Base-by-base conservation (phyloP, 805 yeast genomes). In the Candida nonsorbophila region DNA sequence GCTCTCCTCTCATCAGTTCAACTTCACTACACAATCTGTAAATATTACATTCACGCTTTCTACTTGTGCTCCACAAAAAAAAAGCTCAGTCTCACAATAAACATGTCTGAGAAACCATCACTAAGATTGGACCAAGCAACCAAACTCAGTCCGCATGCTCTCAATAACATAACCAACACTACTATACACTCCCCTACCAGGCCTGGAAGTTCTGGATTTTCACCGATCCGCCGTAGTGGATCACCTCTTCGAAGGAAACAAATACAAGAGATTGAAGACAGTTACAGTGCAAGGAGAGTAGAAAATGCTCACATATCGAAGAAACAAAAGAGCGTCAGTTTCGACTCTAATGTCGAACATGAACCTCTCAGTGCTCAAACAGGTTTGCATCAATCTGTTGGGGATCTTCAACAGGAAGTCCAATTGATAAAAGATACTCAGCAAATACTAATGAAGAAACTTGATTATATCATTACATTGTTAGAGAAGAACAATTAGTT, bases 181-280 rank as follows among this genome's bases (percentile, higher is more conserved):
- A n/a, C n/a, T n/a, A n/a, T n/a, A n/a, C n/a, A n/a, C n/a, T n/a
- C n/a, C n/a, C n/a, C n/a, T n/a, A n/a, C n/a, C n/a, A n/a, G n/a
- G n/a, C n/a, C n/a, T n/a, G n/a, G 7, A 15, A 10, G 15, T 10
- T 15, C n/a, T 20, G 35, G 31, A 5, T 20, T 30, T 7, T 48
- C 58, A 1, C 53, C 60, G 6, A 39, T 51, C 6, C 42, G 52
- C 30, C 41, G 52, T 27, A 54, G 62, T 24, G 66, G 66, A 6
- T 58, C 64, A 2, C 64, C 66, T 2, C 44, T 42, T 23, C 44
- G 64, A 20, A 41, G 66, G 19, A 46, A 44, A 24, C 43, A 41
- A 16, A 59, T 59, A 10, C 41, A 36, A 20, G 52, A 53, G 29
- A 45, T 56, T 25, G 66, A 59, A 32, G 25, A 36, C 20, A 33